Conservation (phyloP, 345 rosid genomes). For the Gossypium thurberi region DNA sequence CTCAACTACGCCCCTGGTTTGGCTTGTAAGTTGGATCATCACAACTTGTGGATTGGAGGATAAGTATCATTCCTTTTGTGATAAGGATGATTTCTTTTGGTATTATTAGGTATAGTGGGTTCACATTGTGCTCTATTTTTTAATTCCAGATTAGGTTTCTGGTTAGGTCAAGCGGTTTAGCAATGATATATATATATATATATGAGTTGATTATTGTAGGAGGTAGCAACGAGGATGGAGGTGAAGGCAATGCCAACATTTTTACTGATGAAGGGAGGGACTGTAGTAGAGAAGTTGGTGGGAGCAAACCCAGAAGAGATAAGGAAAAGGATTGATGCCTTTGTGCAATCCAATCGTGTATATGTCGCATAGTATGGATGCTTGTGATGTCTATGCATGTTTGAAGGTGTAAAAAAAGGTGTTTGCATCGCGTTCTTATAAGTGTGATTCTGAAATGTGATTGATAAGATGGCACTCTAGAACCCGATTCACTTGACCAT, state of each 20-base stretch:
- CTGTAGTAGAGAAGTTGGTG: slow-evolving; percentile 58
- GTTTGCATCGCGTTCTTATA: background rate
- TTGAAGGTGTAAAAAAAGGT: background rate
- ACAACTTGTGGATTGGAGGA: background rate
- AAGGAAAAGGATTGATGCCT: slow-evolving; percentile 62
- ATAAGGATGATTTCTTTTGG: background rate
- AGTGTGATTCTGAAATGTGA: background rate
- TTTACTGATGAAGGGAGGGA: slow-evolving; percentile 61
- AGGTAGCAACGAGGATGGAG: slow-evolving; percentile 58
- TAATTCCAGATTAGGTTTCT: background rate
- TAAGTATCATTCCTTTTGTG: background rate
- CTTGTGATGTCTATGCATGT: background rate
- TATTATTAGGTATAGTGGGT: background rate
- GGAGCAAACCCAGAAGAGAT: slow-evolving; percentile 91
- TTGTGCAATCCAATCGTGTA: slow-evolving; percentile 44
- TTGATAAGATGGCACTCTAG: background rate
- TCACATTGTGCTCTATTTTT: background rate
- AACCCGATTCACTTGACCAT: background rate
- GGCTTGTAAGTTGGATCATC: background rate
- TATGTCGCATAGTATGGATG: slow-evolving; percentile 20
- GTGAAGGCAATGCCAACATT: slow-evolving; percentile 96
- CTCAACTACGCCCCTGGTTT: background rate
- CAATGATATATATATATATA: background rate
- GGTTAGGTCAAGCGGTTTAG: no score
- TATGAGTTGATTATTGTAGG: slow-evolving; percentile 31